phyloP scores from a whole-genome alignment of 257 asterid genomes.

The Salvia rosmarinus region DNA sequence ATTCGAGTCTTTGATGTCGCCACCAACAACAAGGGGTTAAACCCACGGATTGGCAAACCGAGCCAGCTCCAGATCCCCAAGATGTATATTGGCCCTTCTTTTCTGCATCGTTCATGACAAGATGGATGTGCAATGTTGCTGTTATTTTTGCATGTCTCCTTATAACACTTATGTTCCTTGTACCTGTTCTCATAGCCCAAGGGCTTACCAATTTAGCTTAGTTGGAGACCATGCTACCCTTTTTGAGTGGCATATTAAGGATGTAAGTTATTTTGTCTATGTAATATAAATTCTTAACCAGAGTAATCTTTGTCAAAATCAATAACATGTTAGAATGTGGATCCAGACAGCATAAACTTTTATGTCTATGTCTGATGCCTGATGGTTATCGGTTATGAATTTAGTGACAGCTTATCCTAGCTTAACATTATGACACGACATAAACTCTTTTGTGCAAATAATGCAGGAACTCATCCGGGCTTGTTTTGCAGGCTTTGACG shows the following conservation, averaged over 20 bases:
- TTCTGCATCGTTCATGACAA: slow-evolving; percentile 73
- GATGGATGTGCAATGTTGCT: slow-evolving; percentile 74
- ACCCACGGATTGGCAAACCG: slow-evolving; percentile 92
- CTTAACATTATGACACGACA: slow-evolving; percentile 22
- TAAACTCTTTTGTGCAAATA: slow-evolving; percentile 17
- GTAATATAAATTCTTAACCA: not conserved
- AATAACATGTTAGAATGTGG: not conserved
- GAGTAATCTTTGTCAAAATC: slow-evolving; percentile 3
- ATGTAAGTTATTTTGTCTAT: slow-evolving; percentile 55
- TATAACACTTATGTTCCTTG: slow-evolving; percentile 69
- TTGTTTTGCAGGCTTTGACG: no score
- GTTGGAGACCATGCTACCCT: slow-evolving; percentile 82
- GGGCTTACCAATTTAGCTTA: slow-evolving; percentile 93
- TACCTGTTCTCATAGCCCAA: slow-evolving; percentile 88
- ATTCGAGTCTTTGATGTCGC: no score
- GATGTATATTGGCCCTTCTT: slow-evolving; percentile 98
- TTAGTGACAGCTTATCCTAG: not conserved
- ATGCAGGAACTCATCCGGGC: no score
- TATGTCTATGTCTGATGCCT: not conserved
- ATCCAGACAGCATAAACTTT: not conserved
- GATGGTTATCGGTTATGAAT: not conserved
- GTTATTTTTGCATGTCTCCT: slow-evolving; percentile 61
- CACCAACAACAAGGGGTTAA: slow-evolving; percentile 77
- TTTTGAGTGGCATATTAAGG: slow-evolving; percentile 62
- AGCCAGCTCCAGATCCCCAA: slow-evolving; percentile 90